phyloP scores from a whole-genome alignment of 108 stramenopile species.

The Chaetoceros muelleri region DNA sequence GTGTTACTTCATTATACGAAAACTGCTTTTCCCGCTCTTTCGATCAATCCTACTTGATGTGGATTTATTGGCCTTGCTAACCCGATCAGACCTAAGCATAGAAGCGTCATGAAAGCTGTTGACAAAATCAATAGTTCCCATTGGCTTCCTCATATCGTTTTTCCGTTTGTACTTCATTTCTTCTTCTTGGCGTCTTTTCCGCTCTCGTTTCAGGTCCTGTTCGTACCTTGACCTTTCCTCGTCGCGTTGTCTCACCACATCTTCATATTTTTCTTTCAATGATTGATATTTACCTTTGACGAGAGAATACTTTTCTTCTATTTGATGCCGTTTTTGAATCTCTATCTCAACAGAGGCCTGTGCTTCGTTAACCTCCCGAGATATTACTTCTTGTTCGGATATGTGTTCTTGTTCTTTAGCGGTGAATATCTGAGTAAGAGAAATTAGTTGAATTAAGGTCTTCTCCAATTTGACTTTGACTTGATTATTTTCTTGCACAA shows the following conservation, averaged over 20 bases:
- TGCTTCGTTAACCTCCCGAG: background rate
- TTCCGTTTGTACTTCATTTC: background rate
- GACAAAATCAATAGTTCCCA: background rate
- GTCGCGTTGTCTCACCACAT: background rate
- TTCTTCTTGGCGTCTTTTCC: background rate
- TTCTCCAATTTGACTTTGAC: background rate
- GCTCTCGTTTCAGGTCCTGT: background rate
- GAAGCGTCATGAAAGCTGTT: background rate
- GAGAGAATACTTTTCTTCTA: background rate
- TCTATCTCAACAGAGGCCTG: background rate
- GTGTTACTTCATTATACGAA: background rate
- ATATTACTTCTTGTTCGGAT: background rate
- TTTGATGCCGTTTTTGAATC: background rate
- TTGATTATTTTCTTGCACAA: too few species aligned
- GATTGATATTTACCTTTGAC: background rate
- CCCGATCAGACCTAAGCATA: background rate
- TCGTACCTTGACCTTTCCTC: background rate
- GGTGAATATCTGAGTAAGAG: background rate
- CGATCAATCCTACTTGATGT: background rate
- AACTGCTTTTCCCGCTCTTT: background rate
- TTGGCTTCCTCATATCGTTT: background rate
- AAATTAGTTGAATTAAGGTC: background rate
- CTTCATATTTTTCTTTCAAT: background rate
- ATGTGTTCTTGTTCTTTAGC: background rate
- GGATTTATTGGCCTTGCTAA: background rate